Base-by-base conservation (phyloP, 139 green algal genomes). In the Chlamydomonas asymmetrica region DNA sequence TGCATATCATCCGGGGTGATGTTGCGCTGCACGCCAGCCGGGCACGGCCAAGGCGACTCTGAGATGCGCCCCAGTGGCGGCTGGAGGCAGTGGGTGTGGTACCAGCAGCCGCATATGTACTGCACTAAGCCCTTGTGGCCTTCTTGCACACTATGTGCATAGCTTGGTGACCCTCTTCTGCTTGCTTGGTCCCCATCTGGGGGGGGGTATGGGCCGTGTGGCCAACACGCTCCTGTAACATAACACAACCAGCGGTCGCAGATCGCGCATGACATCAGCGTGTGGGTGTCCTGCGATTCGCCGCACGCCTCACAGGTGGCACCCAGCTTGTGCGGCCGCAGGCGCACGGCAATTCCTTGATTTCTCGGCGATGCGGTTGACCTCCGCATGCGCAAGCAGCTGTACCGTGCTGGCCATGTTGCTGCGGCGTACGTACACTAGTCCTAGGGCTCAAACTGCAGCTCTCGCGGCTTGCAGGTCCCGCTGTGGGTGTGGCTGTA, bases 251-350 rank as follows among this genome's bases (percentile, higher is more conserved):
- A n/a, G n/a, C n/a, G n/a, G 65, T 93, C 79, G 80, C 90, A 95
- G 34, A 72, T 74, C 68, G 93, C 90, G 71, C 88, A 95, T 52
- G 93, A 75, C 70, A 95, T 61, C 76, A 92, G 83, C 27, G 49
- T n/a, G 27, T 85, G 76, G n/a, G 79, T 82, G 60, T 86, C 50
- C 6, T 73, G 60, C 16, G 63, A 48, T 0, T 63, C 71, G 50
- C 75, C 67, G 75, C 89, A 93, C 18, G 79, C 31, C 59, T 77
- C 35, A 63, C 89, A 94, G 16, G 35, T 10, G 41, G 41, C 29
- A 43, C 40, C 41, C n/a, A 6, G 27, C 6, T 27, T n/a, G 20
- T 27, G 60, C 3, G 10, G 60, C 18, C n/a, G n/a, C 34, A 50
- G 34, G 16, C 16, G 34, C 9, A 32, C 35, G 34, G n/a, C 35